Evolutionary conservation across 2,329 filamentous ascomycete genomes (phyloP).

Genomic region (Cryphonectria parasitica): DNA sequence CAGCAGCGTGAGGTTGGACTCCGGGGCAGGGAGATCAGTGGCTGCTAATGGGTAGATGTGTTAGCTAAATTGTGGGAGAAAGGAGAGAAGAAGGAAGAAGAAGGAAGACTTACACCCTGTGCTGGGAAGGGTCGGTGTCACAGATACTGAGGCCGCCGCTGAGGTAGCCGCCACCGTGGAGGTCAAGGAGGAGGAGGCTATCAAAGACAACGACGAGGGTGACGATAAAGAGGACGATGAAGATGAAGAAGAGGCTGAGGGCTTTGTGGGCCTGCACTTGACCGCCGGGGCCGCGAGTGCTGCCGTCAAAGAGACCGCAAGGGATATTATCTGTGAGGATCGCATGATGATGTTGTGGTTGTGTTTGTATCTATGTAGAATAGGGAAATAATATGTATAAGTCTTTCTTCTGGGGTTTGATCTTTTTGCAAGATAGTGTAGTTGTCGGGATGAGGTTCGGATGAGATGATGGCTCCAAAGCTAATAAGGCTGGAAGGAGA

Average conservation of each 20-base stretch:
- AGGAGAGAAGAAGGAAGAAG: neutral
- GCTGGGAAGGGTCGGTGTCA: slow-evolving; percentile 43
- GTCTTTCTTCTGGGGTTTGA: neutral
- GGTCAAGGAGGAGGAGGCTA: neutral
- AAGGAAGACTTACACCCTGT: slow-evolving; percentile 41
- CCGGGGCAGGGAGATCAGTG: slow-evolving; percentile 49
- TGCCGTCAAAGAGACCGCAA: slow-evolving; percentile 20
- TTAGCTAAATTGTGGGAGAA: neutral
- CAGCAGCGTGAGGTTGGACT: slow-evolving; percentile 48
- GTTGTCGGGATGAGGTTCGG: neutral
- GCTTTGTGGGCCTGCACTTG: slow-evolving; percentile 20
- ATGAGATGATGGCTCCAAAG: neutral
- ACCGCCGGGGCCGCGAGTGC: slow-evolving; percentile 25
- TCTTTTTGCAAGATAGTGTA: neutral
- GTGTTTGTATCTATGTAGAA: neutral
- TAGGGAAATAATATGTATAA: neutral
- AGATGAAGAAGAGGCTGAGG: neutral
- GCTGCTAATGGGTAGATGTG: slow-evolving; percentile 34
- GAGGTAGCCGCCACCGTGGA: neutral
- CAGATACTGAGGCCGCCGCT: neutral
- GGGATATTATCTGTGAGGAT: slow-evolving; percentile 15
- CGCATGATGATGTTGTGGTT: slow-evolving; percentile 18
- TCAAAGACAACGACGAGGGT: neutral
- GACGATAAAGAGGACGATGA: neutral
- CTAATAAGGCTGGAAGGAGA: neutral